Conservation (phyloP, 1,284 basidiomycete genomes). For the Vanrija sp. region DNA sequence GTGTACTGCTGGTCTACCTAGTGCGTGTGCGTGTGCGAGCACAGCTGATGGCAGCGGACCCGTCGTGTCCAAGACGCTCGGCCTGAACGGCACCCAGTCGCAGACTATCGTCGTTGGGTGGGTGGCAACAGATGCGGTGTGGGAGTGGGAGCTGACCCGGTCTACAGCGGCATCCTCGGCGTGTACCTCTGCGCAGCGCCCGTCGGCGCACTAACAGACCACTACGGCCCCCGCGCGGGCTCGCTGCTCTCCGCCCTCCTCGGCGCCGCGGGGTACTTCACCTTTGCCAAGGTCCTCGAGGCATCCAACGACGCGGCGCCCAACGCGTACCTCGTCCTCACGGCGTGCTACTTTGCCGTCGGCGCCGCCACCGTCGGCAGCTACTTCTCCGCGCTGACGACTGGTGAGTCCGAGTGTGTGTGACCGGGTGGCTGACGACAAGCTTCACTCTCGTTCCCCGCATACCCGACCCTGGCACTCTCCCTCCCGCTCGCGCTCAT, state of each 20-base stretch:
- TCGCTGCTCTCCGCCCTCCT: constrained; percentile 42
- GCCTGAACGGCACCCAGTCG: constrained; percentile 35
- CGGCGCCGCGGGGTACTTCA: constrained; percentile 39
- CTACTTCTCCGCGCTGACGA: constrained; percentile 48
- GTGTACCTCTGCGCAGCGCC: constrained; percentile 49
- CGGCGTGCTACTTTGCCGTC: constrained; percentile 41
- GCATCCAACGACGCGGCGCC: not conserved
- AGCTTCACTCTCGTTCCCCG: constrained; percentile 47
- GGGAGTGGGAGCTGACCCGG: not conserved
- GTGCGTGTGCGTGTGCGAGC: constrained; percentile 16
- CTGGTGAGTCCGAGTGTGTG: constrained; percentile 23
- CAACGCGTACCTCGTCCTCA: constrained; percentile 30
- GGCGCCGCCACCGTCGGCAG: constrained; percentile 47
- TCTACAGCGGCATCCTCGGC: constrained; percentile 43
- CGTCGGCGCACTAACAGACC: constrained; percentile 43
- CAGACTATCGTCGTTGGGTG: constrained; percentile 49
- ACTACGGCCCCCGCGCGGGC: constrained; percentile 42
- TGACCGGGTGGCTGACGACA: constrained; percentile 4
- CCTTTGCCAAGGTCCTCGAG: constrained; percentile 37
- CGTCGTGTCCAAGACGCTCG: constrained; percentile 33
- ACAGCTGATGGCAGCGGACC: constrained; percentile 32
- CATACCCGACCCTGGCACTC: constrained; percentile 45
- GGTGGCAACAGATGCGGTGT: constrained; percentile 6
- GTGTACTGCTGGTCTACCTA: constrained; percentile 50
- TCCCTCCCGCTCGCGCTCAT: constrained; percentile 45